Conservation (phyloP, 495 filamentous ascomycete genomes). For the Trichodelitschia bisporula region DNA sequence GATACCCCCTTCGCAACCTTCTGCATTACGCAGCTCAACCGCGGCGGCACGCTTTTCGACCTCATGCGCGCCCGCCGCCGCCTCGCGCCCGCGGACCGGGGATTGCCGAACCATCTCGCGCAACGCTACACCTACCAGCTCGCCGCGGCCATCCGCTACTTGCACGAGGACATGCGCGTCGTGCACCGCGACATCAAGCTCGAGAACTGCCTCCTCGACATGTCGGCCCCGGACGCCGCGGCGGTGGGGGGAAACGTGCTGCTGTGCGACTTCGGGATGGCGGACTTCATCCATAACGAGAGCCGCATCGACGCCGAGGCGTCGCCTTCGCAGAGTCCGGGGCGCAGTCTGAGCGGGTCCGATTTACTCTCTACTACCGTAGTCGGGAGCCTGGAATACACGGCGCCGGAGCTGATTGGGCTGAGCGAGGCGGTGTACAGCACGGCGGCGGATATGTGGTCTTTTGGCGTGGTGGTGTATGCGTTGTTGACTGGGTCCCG, state of each 20-base stretch:
- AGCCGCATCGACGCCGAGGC: constrained; percentile 11
- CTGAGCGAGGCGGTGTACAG: constrained; percentile 21
- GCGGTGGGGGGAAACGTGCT: constrained; percentile 32
- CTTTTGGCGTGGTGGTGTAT: constrained; percentile 43
- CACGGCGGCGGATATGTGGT: constrained; percentile 44
- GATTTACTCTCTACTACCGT: constrained; percentile 22
- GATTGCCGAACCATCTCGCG: constrained; percentile 25
- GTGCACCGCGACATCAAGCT: constrained; percentile 57
- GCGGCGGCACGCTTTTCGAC: constrained; percentile 48
- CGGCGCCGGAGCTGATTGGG: constrained; percentile 32
- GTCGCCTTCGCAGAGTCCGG: background rate
- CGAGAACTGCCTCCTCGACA: constrained; percentile 50
- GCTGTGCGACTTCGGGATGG: constrained; percentile 55
- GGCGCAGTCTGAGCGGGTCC: constrained; percentile 4
- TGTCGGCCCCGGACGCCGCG: constrained; percentile 19
- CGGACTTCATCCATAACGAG: constrained; percentile 40
- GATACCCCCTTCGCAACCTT: constrained; percentile 49
- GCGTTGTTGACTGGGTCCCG: constrained; percentile 37
- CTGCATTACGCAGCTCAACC: constrained; percentile 44
- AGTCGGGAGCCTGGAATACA: constrained; percentile 45
- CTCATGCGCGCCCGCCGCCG: constrained; percentile 32
- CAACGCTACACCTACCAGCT: constrained; percentile 44
- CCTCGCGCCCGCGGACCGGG: constrained; percentile 6
- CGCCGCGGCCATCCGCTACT: constrained; percentile 41
- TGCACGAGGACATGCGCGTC: constrained; percentile 47